Evolutionary conservation across 148 eudicot species (phyloP).

Genomic region (Heliamphora exappendiculata): DNA sequence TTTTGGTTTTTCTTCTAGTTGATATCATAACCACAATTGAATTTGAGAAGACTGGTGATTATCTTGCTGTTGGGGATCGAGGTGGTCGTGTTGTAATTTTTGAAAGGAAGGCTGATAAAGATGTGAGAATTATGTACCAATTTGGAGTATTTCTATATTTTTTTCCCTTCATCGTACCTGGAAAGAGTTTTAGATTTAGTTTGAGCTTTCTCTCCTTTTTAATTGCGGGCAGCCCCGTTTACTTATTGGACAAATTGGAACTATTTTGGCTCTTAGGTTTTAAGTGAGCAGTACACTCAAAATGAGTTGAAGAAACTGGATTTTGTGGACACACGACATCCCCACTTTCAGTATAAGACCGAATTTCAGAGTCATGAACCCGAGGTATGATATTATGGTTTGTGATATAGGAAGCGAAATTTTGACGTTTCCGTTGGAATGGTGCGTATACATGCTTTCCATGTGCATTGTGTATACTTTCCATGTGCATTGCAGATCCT

Average conservation of each 20-base stretch:
- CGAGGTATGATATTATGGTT: conserved; percentile 27
- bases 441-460: conserved; percentile 4
- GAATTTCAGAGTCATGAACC: conserved; percentile 83
- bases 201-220: background rate
- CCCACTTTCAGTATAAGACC: conserved; percentile 50
- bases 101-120: conserved; percentile 22
- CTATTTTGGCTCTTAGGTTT: conserved; percentile 10
- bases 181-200: background rate
- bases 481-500: conserved; percentile 5
- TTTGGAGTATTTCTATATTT: background rate
- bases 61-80: conserved; percentile 49
- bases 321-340: conserved; percentile 31
- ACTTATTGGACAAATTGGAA: conserved; percentile 1
- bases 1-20: conserved; percentile 19
- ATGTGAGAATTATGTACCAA: conserved; percentile 27
- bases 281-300: conserved; percentile 20
- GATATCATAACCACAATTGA: conserved; percentile 46
- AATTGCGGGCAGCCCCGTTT: background rate
- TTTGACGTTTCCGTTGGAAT: background rate
- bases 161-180: background rate
- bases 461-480: background rate
- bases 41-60: conserved; percentile 42
- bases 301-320: conserved; percentile 38
- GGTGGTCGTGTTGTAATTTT: conserved; percentile 51
- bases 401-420: background rate